Percentiles rank a stretch among this genome's conserved stretches.
Conservation (phyloP, 129 eudicot genomes). For the Lonicera japonica region DNA sequence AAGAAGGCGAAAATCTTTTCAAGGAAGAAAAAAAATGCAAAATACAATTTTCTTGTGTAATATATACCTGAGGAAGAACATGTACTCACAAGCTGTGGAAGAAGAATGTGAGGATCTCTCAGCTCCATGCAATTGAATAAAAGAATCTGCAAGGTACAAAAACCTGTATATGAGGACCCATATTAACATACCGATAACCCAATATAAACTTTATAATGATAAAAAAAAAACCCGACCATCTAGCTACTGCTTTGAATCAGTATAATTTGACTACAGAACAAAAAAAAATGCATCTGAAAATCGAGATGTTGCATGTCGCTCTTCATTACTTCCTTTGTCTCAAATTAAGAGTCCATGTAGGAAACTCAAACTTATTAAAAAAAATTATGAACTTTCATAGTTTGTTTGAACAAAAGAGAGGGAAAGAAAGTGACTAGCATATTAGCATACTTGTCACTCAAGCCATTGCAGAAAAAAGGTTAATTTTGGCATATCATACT, state of each 20-base stretch:
- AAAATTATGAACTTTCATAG: no score
- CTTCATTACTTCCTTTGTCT: not conserved
- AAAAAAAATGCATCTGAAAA: not conserved
- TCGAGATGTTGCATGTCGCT: no score
- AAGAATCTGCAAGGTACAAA: conserved; percentile 47
- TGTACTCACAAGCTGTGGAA: conserved; percentile 60
- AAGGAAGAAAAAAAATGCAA: not conserved
- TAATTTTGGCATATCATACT: no score
- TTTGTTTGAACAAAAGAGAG: no score
- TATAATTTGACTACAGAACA: not conserved
- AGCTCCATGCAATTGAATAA: conserved; percentile 88
- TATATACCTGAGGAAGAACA: conserved; percentile 78
- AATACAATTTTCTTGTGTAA: not conserved
- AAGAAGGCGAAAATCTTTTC: not conserved
- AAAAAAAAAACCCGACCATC: not conserved
- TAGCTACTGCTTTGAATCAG: not conserved
- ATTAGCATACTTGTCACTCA: no score
- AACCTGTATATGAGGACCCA: not conserved
- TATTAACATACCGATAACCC: conserved; percentile 2
- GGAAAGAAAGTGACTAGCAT: no score
- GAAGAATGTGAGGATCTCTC: conserved; percentile 73
- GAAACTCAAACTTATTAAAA: no score
- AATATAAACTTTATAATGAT: not conserved
- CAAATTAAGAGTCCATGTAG: not conserved
- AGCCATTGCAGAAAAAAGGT: no score